Percentiles rank a stretch among this genome's conserved stretches.
Evolutionary conservation across 306 rosid species (phyloP).

Genomic region (Lathyrus aphaca): DNA sequence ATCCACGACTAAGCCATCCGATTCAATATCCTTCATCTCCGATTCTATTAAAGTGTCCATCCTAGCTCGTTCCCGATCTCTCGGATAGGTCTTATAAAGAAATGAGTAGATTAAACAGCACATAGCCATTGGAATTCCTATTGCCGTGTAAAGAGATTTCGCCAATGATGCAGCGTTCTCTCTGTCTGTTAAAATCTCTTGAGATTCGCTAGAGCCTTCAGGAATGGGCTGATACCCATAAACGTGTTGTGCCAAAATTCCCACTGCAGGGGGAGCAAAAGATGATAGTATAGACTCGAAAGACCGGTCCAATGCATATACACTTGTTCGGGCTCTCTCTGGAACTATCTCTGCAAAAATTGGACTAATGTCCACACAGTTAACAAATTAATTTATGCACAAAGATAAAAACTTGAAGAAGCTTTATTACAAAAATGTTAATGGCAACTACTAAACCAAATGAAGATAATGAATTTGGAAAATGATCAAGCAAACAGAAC

Average conservation of each 20-base stretch:
- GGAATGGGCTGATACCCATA: conserved; percentile 79
- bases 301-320: conserved; percentile 87
- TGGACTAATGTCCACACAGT: conserved; percentile 62
- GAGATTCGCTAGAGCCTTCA: conserved; percentile 53
- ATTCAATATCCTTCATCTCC: conserved; percentile 64
- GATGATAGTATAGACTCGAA: conserved; percentile 86
- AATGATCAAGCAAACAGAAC: not conserved
- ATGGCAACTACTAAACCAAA: conserved; percentile 23
- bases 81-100: conserved; percentile 79
- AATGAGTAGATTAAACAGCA: conserved; percentile 83
- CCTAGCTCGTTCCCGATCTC: conserved; percentile 80
- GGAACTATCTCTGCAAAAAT: conserved; percentile 99
- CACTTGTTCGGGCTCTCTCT: conserved; percentile 81
- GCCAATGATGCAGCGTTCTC: conserved; percentile 84
- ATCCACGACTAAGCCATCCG: conserved; percentile 28
- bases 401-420: conserved; percentile 21
- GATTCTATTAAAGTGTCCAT: conserved; percentile 65
- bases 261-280: conserved; percentile 89
- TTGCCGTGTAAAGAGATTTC: conserved; percentile 78
- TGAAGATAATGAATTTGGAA: conserved; percentile 11
- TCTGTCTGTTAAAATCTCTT: conserved; percentile 71
- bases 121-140: conserved; percentile 82
- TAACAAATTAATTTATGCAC: conserved; percentile 29
- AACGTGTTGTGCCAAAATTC: conserved; percentile 79
- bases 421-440: not conserved